Percentiles rank a stretch among this genome's conserved stretches.
These are phyloP conservation scores for Lachnellula suecica DNA, from an alignment of 2,329 filamentous ascomycete species.

Conservation along the genomic window DNA sequence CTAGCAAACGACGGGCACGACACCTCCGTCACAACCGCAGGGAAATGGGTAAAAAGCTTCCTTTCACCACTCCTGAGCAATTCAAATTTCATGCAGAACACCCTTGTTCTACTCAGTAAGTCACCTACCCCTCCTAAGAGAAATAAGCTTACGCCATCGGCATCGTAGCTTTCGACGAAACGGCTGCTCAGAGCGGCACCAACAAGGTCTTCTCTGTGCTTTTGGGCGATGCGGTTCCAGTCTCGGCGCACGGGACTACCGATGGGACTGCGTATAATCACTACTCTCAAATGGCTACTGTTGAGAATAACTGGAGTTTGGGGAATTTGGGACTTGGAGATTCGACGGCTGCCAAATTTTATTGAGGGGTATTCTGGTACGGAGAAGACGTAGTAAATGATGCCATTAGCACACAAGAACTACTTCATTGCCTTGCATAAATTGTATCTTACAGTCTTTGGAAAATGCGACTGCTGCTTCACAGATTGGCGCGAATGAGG, in stretches of 20 bases:
- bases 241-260: slow-evolving; percentile 59
- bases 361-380: no score
- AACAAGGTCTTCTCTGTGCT: slow-evolving; percentile 72
- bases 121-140: slow-evolving; percentile 54
- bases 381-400: no score
- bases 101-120: slow-evolving; percentile 66
- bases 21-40: slow-evolving; percentile 65
- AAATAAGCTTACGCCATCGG: slow-evolving; percentile 53
- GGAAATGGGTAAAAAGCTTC: slow-evolving; percentile 66
- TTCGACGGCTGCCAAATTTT: slow-evolving; percentile 44
- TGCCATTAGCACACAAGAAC: no score
- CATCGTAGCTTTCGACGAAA: slow-evolving; percentile 77
- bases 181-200: slow-evolving; percentile 60
- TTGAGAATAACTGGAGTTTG: slow-evolving; percentile 67
- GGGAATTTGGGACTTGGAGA: slow-evolving; percentile 57
- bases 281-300: slow-evolving; percentile 64
- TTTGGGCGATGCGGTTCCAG: slow-evolving; percentile 69
- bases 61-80: slow-evolving; percentile 68
- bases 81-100: slow-evolving; percentile 70
- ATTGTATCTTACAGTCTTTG: no score
- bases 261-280: slow-evolving; percentile 71
- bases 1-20: slow-evolving; percentile 76
- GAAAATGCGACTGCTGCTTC: no score
- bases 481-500: no score
- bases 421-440: no score